A percentile compares a stretch with the other conserved stretches of the same genome.
These are phyloP conservation scores for Biancaea sappan DNA, from an alignment of 306 rosid species.

Conservation along the genomic window DNA sequence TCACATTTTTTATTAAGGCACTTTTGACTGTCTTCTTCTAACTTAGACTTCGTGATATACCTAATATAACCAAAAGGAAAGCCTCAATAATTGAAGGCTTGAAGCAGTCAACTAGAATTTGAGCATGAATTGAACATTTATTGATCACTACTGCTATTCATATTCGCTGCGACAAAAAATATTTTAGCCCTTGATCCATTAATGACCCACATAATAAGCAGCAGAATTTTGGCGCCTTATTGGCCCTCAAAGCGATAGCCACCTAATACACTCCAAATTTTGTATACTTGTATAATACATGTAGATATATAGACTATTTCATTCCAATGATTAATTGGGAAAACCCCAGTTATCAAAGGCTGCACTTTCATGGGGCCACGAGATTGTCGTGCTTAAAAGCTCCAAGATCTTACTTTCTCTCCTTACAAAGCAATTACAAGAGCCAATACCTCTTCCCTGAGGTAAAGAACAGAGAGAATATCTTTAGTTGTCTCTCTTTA, in stretches of 20 bases:
- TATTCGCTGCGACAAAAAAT: not conserved
- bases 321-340: constrained; percentile 44
- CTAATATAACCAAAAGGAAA: not conserved
- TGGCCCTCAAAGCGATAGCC: not conserved
- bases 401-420: constrained; percentile 62
- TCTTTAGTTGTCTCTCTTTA: constrained; percentile 65
- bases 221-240: not conserved
- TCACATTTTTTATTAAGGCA: not conserved
- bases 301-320: not conserved
- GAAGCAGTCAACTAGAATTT: not conserved
- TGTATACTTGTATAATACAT: not conserved
- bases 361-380: constrained; percentile 50
- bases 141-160: not conserved
- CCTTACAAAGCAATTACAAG: constrained; percentile 50
- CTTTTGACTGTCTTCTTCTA: not conserved
- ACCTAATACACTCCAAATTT: not conserved
- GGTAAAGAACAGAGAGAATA: constrained; percentile 44
- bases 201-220: not conserved
- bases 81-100: not conserved
- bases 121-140: not conserved
- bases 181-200: constrained; percentile 6
- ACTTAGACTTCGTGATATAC: not conserved
- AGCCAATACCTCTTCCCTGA: constrained; percentile 34
- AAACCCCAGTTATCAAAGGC: constrained; percentile 46
- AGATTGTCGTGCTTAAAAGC: constrained; percentile 39